A percentile compares a stretch with the other conserved stretches of the same genome.
Conservation (phyloP, 1,284 basidiomycete genomes). For the Pisolithus thermaeus region DNA sequence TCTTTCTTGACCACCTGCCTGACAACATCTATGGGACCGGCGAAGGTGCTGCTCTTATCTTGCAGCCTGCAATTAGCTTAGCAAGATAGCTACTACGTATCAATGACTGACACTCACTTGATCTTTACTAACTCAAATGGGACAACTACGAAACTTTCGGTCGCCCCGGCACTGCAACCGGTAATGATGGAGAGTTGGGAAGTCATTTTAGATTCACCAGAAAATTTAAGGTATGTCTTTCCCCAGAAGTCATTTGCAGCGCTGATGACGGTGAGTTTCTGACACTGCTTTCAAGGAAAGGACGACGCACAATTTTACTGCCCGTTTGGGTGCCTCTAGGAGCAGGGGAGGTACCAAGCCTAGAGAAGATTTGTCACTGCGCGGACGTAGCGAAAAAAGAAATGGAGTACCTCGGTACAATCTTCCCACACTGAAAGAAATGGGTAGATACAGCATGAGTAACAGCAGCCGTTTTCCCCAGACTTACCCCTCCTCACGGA, state of each 20-base stretch:
- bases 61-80: conserved; percentile 56
- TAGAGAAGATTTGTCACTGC: conserved; percentile 18
- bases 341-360: conserved; percentile 91
- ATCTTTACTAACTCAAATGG: conserved; percentile 99
- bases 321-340: conserved; percentile 96
- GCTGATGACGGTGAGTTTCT: conserved; percentile 31
- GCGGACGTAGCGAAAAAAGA: background rate
- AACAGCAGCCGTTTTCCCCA: background rate
- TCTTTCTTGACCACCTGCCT: conserved; percentile 71
- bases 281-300: background rate
- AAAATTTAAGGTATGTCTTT: conserved; percentile 54
- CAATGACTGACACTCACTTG: conserved; percentile 39
- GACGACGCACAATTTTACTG: conserved; percentile 83
- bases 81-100: background rate
- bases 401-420: conserved; percentile 73
- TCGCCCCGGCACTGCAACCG: conserved; percentile 91
- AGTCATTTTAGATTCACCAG: conserved; percentile 82
- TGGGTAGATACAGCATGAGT: background rate
- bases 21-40: conserved; percentile 89
- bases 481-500: conserved; percentile 79
- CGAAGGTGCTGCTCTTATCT: conserved; percentile 85
- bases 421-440: conserved; percentile 57
- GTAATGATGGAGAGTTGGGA: conserved; percentile 84
- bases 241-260: conserved; percentile 95
- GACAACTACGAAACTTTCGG: conserved; percentile 89